Percentiles rank a stretch among this genome's conserved stretches.
phyloP scores from a whole-genome alignment of 2,329 filamentous ascomycete genomes.

The Didymella arachidicola region DNA sequence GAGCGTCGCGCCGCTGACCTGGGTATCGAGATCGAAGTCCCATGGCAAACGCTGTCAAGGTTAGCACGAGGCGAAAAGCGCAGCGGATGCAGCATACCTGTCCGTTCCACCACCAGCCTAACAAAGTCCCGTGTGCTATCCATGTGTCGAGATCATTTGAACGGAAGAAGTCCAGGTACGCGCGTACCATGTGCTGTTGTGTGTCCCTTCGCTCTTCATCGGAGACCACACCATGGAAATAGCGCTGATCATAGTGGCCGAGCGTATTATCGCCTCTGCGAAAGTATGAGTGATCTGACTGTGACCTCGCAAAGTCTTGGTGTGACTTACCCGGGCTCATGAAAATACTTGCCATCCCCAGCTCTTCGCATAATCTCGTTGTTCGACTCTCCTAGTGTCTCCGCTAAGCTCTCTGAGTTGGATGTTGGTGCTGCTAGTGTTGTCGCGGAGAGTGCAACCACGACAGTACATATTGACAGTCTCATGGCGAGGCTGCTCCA shows the following conservation, averaged over 20 bases:
- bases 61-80: constrained; percentile 24
- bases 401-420: not conserved
- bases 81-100: constrained; percentile 52
- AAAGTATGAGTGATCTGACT: constrained; percentile 20
- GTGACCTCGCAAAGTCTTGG: not conserved
- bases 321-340: constrained; percentile 48
- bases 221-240: constrained; percentile 68
- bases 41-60: constrained; percentile 72
- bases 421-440: constrained; percentile 34
- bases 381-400: not conserved
- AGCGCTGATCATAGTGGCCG: constrained; percentile 78
- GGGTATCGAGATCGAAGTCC: constrained; percentile 86
- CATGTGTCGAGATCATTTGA: constrained; percentile 77
- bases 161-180: constrained; percentile 74
- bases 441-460: constrained; percentile 30
- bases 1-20: constrained; percentile 74
- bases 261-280: constrained; percentile 59
- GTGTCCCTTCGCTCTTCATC: constrained; percentile 72
- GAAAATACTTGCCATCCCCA: constrained; percentile 49
- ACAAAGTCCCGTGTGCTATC: constrained; percentile 83
- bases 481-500: constrained; percentile 32
- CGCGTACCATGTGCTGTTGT: constrained; percentile 73
- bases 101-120: constrained; percentile 90
- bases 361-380: constrained; percentile 15
- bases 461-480: constrained; percentile 34